These are phyloP conservation scores for Yarrowia bubula DNA, from an alignment of 805 yeast species.

Conservation along the genomic window DNA sequence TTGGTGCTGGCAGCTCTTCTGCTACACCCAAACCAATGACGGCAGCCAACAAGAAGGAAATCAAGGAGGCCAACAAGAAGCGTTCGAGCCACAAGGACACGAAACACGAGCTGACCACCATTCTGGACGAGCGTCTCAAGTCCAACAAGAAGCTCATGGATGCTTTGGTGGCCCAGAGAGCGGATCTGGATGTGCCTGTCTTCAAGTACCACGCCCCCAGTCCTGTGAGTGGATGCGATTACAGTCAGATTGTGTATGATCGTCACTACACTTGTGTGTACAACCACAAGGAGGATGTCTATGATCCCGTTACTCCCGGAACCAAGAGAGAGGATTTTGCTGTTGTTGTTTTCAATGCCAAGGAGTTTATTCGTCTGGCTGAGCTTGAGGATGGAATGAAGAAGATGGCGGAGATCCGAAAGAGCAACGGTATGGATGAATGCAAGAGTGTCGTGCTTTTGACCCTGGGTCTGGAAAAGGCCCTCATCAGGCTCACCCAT, in stretches of 20 bases:
- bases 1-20: not conserved
- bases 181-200: not conserved
- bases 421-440: not conserved
- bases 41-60: not conserved
- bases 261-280: conserved; percentile 24
- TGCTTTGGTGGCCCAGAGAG: not conserved
- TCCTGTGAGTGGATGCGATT: not conserved
- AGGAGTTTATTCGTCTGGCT: conserved; percentile 9
- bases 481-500: not conserved
- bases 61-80: conserved; percentile 23
- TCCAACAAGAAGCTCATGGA: conserved; percentile 28
- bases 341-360: not conserved
- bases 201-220: not conserved
- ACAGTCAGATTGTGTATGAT: not conserved
- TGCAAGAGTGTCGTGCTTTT: conserved; percentile 1
- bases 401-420: not conserved
- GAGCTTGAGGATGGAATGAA: not conserved
- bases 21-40: not conserved
- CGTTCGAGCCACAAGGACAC: not conserved
- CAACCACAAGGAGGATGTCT: conserved; percentile 31
- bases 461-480: conserved; percentile 1
- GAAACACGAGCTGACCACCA: not conserved
- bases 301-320: conserved; percentile 27
- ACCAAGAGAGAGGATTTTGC: conserved; percentile 12
- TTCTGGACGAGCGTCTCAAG: conserved; percentile 10